A percentile compares a stretch with the other conserved stretches of the same genome.
phyloP scores from a whole-genome alignment of 1,284 basidiomycete genomes.

The Neotropicomus parvogracilis region DNA sequence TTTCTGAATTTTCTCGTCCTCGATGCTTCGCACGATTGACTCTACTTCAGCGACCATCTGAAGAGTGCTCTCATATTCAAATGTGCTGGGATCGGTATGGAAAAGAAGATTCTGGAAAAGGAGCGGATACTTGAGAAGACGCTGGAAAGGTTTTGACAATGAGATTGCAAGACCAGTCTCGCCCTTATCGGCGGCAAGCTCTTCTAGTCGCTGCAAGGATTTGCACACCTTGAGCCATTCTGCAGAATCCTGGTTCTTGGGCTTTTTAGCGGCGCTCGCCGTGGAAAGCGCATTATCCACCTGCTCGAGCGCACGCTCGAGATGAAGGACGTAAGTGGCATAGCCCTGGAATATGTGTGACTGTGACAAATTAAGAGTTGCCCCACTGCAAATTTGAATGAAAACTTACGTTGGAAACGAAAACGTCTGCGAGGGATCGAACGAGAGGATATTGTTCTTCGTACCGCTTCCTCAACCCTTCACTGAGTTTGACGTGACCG shows the following conservation, averaged over 20 bases:
- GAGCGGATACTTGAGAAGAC: slow-evolving; percentile 93
- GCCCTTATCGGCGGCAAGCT: slow-evolving; percentile 76
- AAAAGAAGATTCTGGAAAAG: slow-evolving; percentile 97
- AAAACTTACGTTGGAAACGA: slow-evolving; percentile 80
- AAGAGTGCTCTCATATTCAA: slow-evolving; percentile 94
- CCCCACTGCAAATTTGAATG: slow-evolving; percentile 4
- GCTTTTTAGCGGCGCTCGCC: slow-evolving; percentile 60
- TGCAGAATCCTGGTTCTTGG: slow-evolving; percentile 73
- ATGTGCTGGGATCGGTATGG: slow-evolving; percentile 94
- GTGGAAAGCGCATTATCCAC: slow-evolving; percentile 78
- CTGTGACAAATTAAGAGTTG: slow-evolving; percentile 40
- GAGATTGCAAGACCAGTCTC: slow-evolving; percentile 93
- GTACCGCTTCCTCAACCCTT: slow-evolving; percentile 80
- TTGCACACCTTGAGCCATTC: slow-evolving; percentile 76
- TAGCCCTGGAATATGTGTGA: slow-evolving; percentile 91
- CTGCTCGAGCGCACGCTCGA: slow-evolving; percentile 85
- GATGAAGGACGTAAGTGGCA: slow-evolving; percentile 85
- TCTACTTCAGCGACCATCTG: slow-evolving; percentile 98
- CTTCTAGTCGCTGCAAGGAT: slow-evolving; percentile 72
- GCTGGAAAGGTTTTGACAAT: slow-evolving; percentile 94
- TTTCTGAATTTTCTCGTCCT: slow-evolving; percentile 95
- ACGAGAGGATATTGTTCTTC: slow-evolving; percentile 93
- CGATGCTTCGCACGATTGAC: slow-evolving; percentile 90
- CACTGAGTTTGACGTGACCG: slow-evolving; percentile 80
- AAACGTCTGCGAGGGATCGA: slow-evolving; percentile 87